Evolutionary conservation across 2,329 filamentous ascomycete genomes (phyloP), one percentile per base, ranked within the genome.

Genomic region (Talaromyces sp.): DNA sequence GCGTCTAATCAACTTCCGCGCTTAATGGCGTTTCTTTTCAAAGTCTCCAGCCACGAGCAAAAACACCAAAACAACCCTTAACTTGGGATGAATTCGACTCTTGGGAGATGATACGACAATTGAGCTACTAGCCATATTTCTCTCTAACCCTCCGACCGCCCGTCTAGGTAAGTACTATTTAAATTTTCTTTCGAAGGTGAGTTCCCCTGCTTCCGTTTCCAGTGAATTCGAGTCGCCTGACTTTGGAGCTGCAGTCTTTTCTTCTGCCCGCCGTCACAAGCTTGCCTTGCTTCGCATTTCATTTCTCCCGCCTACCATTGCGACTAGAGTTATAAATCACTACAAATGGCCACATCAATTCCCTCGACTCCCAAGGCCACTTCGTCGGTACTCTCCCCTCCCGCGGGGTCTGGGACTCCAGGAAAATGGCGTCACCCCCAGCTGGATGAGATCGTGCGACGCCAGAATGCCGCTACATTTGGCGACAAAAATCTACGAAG

Each of bases 361-460:
- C 82, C 60, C 56, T 80, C 68, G 68, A 80, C 71, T 11, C 75
- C 74, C 30, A 71, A 65, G 56, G 64, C 68, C 44, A 55, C 63
- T 32, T 62, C 69, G 42, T 56, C 62, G 14, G 54, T 62, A 45
- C 47, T 60, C 41, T 65, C 71, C 52, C 51, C 61, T 9, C 62
- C 66, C n/a, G 60, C 65, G 44, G 66, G 65, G 44, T 68, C 67
- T 8, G 70, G 70, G 16, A 77, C 75, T 7, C 77, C 90, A 6
- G 92, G 93, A 50, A 90, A 87, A 68, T 99, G 94, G 93, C 85
- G 86, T 67, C 94, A 99, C 71, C 94, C 94, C 30, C 86, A 88
- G 58, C 82, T 97, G 60, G 83, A 91, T 65, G 93, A 97, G 74
- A 95, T 99, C 69, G 86, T 89, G 14, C 83, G 83, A 57, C 86